Evolutionary conservation across 2,329 filamentous ascomycete genomes (phyloP), one percentile per base, ranked within the genome.

Genomic region (Exophiala phaeomuriformis): DNA sequence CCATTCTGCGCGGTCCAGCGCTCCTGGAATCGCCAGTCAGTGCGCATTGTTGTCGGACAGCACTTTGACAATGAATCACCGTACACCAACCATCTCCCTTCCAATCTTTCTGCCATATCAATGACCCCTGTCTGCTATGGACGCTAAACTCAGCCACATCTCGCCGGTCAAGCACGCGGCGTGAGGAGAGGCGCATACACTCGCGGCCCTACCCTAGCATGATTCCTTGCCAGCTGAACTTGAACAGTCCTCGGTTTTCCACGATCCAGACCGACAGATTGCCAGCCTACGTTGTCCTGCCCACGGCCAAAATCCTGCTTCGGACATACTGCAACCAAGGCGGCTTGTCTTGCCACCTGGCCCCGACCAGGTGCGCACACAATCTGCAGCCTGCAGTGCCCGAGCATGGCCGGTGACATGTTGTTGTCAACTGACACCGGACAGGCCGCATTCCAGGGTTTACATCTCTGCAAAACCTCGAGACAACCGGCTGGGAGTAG

Each of bases 171-270:
- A 6, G n/a, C 44, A 37, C 37, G 4, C 5, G 31, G 9, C 10
- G 44, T 8, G 7, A 7, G 12, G 32, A 32, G 36, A 19, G 47
- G 19, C 40, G 35, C 35, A 35, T 36, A 29, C 10, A 28, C 41
- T 46, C 5, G 41, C 46, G 51, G 51, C 45, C 39, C 40, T 2
- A 9, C 19, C 19, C 47, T 55, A 55, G 47, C 28, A 33, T 31
- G 3, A 40, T 51, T 49, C 52, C 43, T 51, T 51, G 27, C 43
- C 31, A 55, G 52, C 52, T 55, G 52, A 55, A 44, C 7, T 19
- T 19, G 19, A 19, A 19, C 19, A 19, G 42, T 46, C 12, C 30
- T 33, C 31, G 44, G 43, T 30, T 55, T 39, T 10, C 27, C 27
- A 31, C n/a, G 6, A 32, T 48, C 44, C 39, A 44, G 42, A 46